These are phyloP conservation scores for Fusarium stilboides DNA, from an alignment of 2,329 filamentous ascomycete species.

Conservation along the genomic window DNA sequence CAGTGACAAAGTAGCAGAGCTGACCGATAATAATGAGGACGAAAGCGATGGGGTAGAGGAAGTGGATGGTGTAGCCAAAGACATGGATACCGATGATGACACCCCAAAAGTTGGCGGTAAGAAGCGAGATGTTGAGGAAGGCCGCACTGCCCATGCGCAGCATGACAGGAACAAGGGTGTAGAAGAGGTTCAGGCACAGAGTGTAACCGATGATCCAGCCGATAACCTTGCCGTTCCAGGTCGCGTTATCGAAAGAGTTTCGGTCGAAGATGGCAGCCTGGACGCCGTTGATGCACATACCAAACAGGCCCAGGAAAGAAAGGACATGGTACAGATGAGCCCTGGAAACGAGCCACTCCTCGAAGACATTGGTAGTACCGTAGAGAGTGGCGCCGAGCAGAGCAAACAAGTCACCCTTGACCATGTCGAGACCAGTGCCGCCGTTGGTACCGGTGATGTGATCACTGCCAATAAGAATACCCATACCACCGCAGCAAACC, in stretches of 20 bases:
- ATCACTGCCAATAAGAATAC: slow-evolving; percentile 88
- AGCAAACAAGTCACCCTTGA: slow-evolving; percentile 95
- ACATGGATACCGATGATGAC: slow-evolving; percentile 92
- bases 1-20: slow-evolving; percentile 88
- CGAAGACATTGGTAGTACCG: slow-evolving; percentile 89
- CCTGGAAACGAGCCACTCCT: slow-evolving; percentile 93
- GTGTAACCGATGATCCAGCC: slow-evolving; percentile 95
- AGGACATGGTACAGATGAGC: slow-evolving; percentile 93
- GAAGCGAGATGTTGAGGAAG: slow-evolving; percentile 95
- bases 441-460: slow-evolving; percentile 84
- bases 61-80: slow-evolving; percentile 85
- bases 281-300: slow-evolving; percentile 89
- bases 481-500: slow-evolving; percentile 91
- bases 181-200: slow-evolving; percentile 85
- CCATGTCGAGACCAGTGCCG: slow-evolving; percentile 75
- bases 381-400: slow-evolving; percentile 92
- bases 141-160: slow-evolving; percentile 92
- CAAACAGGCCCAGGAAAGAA: slow-evolving; percentile 90
- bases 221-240: slow-evolving; percentile 77
- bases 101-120: slow-evolving; percentile 98
- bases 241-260: slow-evolving; percentile 73
- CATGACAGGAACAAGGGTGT: slow-evolving; percentile 87
- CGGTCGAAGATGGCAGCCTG: slow-evolving; percentile 96
- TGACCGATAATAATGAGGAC: slow-evolving; percentile 91
- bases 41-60: slow-evolving; percentile 95